These are phyloP conservation scores for Penstemon eatonii DNA, from an alignment of 257 asterid species.

Conservation along the genomic window DNA sequence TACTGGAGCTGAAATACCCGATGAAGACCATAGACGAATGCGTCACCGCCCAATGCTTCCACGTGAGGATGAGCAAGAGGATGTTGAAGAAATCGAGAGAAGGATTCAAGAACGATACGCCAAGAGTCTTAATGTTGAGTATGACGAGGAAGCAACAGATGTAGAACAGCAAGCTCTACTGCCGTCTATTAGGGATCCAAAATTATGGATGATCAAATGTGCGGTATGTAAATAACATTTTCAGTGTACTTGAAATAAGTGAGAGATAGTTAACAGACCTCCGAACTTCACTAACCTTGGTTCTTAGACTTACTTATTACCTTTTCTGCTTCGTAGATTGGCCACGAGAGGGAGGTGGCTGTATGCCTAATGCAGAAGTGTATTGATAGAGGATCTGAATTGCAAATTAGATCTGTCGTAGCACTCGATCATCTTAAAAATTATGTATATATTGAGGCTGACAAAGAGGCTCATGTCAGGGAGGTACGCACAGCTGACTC, in stretches of 20 bases:
- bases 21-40: constrained; percentile 65
- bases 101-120: constrained; percentile 78
- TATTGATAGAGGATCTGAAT: constrained; percentile 78
- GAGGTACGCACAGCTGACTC: constrained; percentile 58
- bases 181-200: constrained; percentile 96
- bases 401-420: constrained; percentile 82
- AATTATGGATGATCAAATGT: constrained; percentile 97
- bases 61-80: constrained; percentile 87
- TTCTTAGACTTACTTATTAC: not conserved
- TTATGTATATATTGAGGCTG: constrained; percentile 83
- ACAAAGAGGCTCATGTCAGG: constrained; percentile 93
- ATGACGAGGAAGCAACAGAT: constrained; percentile 91
- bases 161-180: constrained; percentile 95
- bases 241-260: constrained; percentile 1
- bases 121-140: constrained; percentile 60
- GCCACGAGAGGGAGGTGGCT: constrained; percentile 93
- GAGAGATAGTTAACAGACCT: not conserved
- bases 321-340: constrained; percentile 51
- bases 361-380: constrained; percentile 94
- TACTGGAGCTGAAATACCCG: constrained; percentile 66
- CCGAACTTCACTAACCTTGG: not conserved
- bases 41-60: constrained; percentile 80
- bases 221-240: constrained; percentile 59
- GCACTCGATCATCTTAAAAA: constrained; percentile 95
- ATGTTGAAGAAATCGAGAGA: constrained; percentile 75